Conservation (phyloP, 257 asterid species). For the Salvia hispanica region DNA sequence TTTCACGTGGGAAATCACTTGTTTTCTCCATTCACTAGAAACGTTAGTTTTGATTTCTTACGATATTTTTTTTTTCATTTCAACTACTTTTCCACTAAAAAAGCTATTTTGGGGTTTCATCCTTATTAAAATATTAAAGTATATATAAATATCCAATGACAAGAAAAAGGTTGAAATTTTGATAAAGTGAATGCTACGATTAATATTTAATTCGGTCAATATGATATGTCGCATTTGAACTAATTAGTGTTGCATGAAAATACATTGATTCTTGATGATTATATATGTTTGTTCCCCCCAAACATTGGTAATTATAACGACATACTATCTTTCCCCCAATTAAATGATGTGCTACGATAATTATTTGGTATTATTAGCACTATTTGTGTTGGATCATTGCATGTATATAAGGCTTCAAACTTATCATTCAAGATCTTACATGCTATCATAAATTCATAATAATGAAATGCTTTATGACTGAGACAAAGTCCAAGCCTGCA, state of each 20-base stretch:
- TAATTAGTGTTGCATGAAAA: constrained; percentile 6
- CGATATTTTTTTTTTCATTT: not conserved
- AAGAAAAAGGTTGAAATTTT: too few species aligned
- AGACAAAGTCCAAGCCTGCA: not conserved
- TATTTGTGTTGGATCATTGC: not conserved
- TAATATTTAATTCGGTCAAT: not conserved
- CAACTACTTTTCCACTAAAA: not conserved
- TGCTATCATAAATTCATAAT: not conserved
- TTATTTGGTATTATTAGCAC: not conserved
- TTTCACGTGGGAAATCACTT: constrained; percentile 12
- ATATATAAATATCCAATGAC: too few species aligned
- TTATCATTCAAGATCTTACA: not conserved
- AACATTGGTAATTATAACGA: not conserved
- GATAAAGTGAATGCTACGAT: too few species aligned
- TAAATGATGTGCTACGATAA: not conserved
- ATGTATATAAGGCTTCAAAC: not conserved
- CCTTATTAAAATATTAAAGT: too few species aligned
- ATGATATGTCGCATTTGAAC: not conserved
- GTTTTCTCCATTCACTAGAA: not conserved
- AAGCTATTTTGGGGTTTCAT: too few species aligned
- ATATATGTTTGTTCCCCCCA: not conserved
- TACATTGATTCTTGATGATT: not conserved
- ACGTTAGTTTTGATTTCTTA: not conserved
- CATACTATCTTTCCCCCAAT: not conserved
- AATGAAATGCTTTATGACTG: not conserved